Conservation (phyloP, 2,329 filamentous ascomycete genomes). For the Penicillium sp. region DNA sequence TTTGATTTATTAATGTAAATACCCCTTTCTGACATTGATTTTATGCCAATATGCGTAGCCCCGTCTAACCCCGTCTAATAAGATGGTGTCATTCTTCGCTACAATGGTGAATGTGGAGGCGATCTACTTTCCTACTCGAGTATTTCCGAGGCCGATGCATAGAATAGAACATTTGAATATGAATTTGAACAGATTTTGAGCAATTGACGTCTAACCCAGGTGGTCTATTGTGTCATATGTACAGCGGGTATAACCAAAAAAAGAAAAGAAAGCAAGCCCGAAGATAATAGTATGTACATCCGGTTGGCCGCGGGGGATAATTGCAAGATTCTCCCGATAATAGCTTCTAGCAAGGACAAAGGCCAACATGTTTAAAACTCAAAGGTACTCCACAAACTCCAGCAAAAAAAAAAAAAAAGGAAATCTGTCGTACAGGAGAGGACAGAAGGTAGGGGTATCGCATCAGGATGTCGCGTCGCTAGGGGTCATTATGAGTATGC, state of each 20-base stretch:
- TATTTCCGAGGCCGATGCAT: slow-evolving; percentile 1
- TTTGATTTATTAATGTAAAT: neutral
- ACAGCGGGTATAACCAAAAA: neutral
- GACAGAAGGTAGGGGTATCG: slow-evolving; percentile 19
- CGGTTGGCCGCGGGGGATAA: neutral
- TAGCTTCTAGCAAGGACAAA: neutral
- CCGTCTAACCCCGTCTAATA: neutral
- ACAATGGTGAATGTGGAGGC: slow-evolving; percentile 12
- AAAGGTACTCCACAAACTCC: slow-evolving; percentile 13
- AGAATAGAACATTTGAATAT: neutral
- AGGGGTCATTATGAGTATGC: slow-evolving; percentile 6
- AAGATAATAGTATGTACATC: slow-evolving; percentile 14
- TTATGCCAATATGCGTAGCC: neutral
- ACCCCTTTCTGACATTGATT: neutral
- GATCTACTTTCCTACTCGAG: slow-evolving; percentile 6
- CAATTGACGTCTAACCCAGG: neutral
- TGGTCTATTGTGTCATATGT: slow-evolving; percentile 13
- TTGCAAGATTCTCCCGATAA: neutral
- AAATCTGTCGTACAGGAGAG: neutral
- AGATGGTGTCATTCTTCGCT: slow-evolving; percentile 15
- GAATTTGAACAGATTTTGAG: neutral
- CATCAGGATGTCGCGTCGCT: slow-evolving; percentile 16
- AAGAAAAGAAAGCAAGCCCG: neutral
- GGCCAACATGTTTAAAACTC: neutral
- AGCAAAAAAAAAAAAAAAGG: slow-evolving; percentile 3